Conservation (phyloP, 495 filamentous ascomycete genomes). For the Clohesyomyces aquaticus region DNA sequence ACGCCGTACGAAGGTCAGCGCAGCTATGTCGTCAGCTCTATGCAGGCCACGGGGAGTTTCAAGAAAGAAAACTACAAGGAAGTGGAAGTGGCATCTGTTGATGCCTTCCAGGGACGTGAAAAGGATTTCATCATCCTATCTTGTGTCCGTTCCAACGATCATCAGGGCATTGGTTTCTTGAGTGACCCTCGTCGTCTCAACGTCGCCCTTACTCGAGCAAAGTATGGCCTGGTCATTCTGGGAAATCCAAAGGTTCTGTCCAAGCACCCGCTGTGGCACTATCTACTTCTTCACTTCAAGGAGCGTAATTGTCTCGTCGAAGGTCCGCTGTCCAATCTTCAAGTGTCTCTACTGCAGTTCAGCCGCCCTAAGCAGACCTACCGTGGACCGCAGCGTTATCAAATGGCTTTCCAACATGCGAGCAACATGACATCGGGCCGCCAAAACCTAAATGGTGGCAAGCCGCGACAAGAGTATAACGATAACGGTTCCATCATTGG, state of each 20-base stretch:
- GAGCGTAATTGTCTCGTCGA: constrained; percentile 95
- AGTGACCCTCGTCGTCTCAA: constrained; percentile 98
- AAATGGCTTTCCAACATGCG: constrained; percentile 76
- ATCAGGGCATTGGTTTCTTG: constrained; percentile 98
- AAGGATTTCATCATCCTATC: constrained; percentile 99
- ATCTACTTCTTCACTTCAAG: constrained; percentile 95
- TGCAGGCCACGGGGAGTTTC: constrained; percentile 96
- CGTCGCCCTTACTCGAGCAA: constrained; percentile 96
- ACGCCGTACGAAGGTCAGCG: constrained; percentile 98
- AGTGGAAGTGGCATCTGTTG: constrained; percentile 96
- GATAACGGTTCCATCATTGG: constrained; percentile 87
- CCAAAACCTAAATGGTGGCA: constrained; percentile 58
- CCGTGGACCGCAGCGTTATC: constrained; percentile 86
- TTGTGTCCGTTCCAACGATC: constrained; percentile 97
- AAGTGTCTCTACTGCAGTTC: constrained; percentile 93
- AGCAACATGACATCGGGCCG: constrained; percentile 58
- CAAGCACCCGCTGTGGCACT: constrained; percentile 98
- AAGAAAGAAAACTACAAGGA: constrained; percentile 99
- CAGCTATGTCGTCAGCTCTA: constrained; percentile 97
- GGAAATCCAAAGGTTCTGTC: constrained; percentile 98
- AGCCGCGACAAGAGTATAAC: constrained; percentile 66
- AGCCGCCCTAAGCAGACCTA: constrained; percentile 90
- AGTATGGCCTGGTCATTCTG: constrained; percentile 93
- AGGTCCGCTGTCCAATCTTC: constrained; percentile 93
- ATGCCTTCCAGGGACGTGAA: constrained; percentile 98